These are phyloP conservation scores for Nitzschia sp. DNA, from an alignment of 108 stramenopile species.

Conservation along the genomic window DNA sequence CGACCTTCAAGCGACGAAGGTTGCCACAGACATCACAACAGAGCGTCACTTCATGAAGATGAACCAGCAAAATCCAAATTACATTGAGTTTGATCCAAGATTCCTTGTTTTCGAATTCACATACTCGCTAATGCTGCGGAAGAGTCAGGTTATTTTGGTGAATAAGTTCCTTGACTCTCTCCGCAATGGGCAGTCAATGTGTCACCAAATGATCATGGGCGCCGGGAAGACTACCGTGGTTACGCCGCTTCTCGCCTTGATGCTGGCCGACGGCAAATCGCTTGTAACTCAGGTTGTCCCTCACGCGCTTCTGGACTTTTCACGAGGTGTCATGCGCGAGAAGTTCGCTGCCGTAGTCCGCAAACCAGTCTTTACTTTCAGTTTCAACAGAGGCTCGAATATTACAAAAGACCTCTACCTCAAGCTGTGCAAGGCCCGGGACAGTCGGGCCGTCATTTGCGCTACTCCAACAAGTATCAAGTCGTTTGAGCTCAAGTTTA, in stretches of 20 bases:
- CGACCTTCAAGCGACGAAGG: slow-evolving; percentile 75
- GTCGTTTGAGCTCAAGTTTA: slow-evolving; percentile 96
- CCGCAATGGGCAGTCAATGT: slow-evolving; percentile 77
- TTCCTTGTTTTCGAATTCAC: slow-evolving; percentile 98
- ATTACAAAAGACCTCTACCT: slow-evolving; percentile 91
- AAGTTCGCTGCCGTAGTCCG: slow-evolving; percentile 95
- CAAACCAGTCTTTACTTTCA: slow-evolving; percentile 98
- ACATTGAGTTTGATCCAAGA: slow-evolving; percentile 91
- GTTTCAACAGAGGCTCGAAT: slow-evolving; percentile 90
- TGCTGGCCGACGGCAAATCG: slow-evolving; percentile 95
- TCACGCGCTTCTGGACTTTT: slow-evolving; percentile 96
- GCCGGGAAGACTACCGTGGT: slow-evolving; percentile 99
- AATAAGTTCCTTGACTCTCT: slow-evolving; percentile 88
- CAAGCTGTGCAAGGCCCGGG: slow-evolving; percentile 95
- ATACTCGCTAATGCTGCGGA: slow-evolving; percentile 92
- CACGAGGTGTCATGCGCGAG: slow-evolving; percentile 95
- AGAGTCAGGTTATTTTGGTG: slow-evolving; percentile 95
- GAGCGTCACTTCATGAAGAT: slow-evolving; percentile 89
- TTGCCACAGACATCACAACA: slow-evolving; percentile 79
- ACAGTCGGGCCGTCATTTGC: slow-evolving; percentile 93
- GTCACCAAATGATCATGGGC: slow-evolving; percentile 99
- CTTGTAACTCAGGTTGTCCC: slow-evolving; percentile 98
- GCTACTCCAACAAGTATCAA: slow-evolving; percentile 97
- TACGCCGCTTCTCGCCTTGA: slow-evolving; percentile 94
- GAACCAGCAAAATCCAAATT: slow-evolving; percentile 50